Evolutionary conservation across 2,329 filamentous ascomycete genomes (phyloP), one percentile per base, ranked within the genome.

Genomic region (Phialophora expanda): DNA sequence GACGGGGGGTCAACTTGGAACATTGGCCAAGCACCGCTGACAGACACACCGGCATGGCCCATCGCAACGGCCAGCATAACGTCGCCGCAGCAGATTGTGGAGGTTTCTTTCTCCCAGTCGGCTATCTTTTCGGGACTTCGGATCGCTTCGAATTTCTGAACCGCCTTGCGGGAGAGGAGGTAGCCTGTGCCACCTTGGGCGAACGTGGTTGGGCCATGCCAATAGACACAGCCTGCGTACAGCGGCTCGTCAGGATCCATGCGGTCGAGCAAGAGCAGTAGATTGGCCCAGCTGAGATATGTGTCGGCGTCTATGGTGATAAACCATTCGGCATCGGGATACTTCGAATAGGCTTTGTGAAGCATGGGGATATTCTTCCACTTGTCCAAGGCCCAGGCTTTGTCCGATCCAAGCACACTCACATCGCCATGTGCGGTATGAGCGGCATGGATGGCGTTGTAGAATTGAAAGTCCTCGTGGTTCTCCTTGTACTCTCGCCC

Each of bases 281-380:
- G 64, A 24, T 68, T 70, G 12, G 64, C 64, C 68, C 68, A 70
- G 51, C 66, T 62, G 5, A 68, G 62, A 50, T 70, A 70, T 22
- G 66, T 68, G 38, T 70, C 68, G 12, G 68, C 68, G 24, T 70
- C 68, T 48, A 70, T 70, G 68, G 85, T 87, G 14, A 88, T 73
- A 71, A 86, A 88, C 85, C 86, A 88, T 69, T 86, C 83, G 64
- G 82, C 82, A 64, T 79, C 72, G 9, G 85, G 85, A 8, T 81
- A 79, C 74, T 83, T 75, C 26, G 75, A 72, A 70, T 82, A 87
- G 0, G 83, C 75, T 75, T 85, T 84, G 74, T 86, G 82, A 12
- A 85, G 81, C 73, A 87, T 86, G 73, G 86, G 85, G 54, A 86
- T 77, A 73, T 86, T 87, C 75, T 88, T 88, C 77, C 86, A 88